These are phyloP conservation scores for Cladorrhinum sp. DNA, from an alignment of 2,329 filamentous ascomycete genomes.

Conservation along the genomic window DNA sequence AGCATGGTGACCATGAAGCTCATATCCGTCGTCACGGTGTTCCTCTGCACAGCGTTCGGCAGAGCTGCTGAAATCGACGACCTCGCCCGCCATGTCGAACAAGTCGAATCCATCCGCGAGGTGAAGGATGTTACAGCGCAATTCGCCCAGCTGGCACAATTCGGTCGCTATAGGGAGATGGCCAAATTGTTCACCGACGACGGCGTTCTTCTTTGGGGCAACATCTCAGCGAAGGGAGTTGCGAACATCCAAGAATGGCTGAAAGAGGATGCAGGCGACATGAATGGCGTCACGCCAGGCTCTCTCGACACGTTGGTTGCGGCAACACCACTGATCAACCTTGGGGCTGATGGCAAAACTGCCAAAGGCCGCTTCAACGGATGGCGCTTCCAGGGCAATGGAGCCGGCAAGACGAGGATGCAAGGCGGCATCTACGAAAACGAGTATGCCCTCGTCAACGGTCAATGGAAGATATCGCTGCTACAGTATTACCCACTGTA, in stretches of 20 bases:
- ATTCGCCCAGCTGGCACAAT: slow-evolving; percentile 15
- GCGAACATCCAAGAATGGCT: slow-evolving; percentile 10
- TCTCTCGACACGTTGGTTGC: slow-evolving; percentile 13
- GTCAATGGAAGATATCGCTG: slow-evolving; percentile 11
- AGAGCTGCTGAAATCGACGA: not conserved
- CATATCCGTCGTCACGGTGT: not conserved
- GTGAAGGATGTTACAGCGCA: slow-evolving; percentile 15
- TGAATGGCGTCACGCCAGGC: slow-evolving; percentile 2
- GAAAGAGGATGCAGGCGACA: slow-evolving; percentile 2
- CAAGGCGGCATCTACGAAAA: slow-evolving; percentile 21
- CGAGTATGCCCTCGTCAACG: slow-evolving; percentile 7
- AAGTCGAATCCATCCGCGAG: slow-evolving; percentile 16
- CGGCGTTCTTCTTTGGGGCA: slow-evolving; percentile 9
- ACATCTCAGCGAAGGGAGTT: not conserved
- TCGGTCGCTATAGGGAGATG: slow-evolving; percentile 13
- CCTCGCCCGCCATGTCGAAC: slow-evolving; percentile 10
- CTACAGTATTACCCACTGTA: slow-evolving; percentile 15
- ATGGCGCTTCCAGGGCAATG: slow-evolving; percentile 18
- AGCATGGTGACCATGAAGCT: not conserved
- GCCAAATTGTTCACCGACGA: slow-evolving; percentile 11
- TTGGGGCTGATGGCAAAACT: slow-evolving; percentile 6
- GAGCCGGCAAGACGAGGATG: slow-evolving; percentile 9
- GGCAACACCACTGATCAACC: slow-evolving; percentile 15
- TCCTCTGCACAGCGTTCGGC: not conserved
- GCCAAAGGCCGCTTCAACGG: slow-evolving; percentile 15